Percentiles rank a stretch among this genome's conserved stretches.
phyloP scores from a whole-genome alignment of 75 land plant species.

The Ceratopteris richardii region DNA sequence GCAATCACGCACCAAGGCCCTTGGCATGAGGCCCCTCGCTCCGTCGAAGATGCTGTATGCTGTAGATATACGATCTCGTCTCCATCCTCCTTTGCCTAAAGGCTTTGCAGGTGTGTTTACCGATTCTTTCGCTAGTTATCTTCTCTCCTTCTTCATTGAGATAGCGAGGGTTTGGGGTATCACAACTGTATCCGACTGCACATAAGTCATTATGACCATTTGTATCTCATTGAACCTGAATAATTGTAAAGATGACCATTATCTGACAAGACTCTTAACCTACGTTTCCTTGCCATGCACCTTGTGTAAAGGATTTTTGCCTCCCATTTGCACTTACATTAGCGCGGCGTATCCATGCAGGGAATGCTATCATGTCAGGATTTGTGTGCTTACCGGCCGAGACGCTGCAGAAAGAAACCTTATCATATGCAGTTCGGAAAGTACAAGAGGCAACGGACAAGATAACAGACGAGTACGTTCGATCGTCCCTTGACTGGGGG shows the following conservation, averaged over 20 bases:
- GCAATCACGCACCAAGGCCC: constrained; percentile 23
- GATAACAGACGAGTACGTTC: constrained; percentile 12
- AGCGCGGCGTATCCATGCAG: too few species aligned
- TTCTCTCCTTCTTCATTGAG: too few species aligned
- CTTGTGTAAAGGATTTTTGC: too few species aligned
- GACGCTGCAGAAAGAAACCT: constrained; percentile 5
- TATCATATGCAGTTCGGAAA: constrained; percentile 2
- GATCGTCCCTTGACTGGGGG: constrained; percentile 29
- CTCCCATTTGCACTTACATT: too few species aligned
- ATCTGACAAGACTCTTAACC: too few species aligned
- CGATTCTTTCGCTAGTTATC: too few species aligned
- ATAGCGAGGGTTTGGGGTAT: too few species aligned
- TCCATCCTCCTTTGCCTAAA: constrained; percentile 18
- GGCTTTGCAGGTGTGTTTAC: constrained; percentile 23
- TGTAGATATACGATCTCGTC: constrained; percentile 21
- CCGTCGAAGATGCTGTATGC: constrained; percentile 26
- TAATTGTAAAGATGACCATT: too few species aligned
- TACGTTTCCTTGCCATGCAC: too few species aligned
- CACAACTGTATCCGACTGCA: too few species aligned
- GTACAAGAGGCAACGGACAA: constrained; percentile 9
- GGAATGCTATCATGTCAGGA: constrained; percentile 38
- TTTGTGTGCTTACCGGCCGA: constrained; percentile 23
- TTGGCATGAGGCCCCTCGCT: constrained; percentile 8
- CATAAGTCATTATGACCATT: too few species aligned
- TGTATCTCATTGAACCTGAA: too few species aligned